These are phyloP conservation scores for Phytophthora vignae DNA, from an alignment of 352 stramenopile species.

Conservation along the genomic window DNA sequence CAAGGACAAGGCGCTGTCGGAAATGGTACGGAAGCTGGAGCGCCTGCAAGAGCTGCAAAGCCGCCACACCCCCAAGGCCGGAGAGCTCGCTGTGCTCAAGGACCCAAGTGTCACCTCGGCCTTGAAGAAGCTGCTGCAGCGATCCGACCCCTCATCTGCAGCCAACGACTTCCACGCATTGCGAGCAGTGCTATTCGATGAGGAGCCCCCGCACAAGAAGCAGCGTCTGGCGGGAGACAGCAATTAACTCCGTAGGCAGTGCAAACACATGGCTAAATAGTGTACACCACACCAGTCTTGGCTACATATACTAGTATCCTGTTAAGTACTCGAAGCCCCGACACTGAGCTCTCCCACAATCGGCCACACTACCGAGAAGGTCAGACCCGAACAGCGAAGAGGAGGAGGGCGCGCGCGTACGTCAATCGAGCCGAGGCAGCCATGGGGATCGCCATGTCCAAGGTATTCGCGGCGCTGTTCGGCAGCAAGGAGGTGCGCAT, in stretches of 20 bases:
- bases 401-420: neutral
- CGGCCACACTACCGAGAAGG: slow-evolving; percentile 14
- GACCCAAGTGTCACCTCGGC: slow-evolving; percentile 49
- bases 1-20: slow-evolving; percentile 50
- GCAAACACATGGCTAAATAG: slow-evolving; percentile 7
- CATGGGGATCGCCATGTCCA: slow-evolving; percentile 99
- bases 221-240: slow-evolving; percentile 44
- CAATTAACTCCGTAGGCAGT: slow-evolving; percentile 15
- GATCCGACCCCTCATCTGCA: slow-evolving; percentile 11
- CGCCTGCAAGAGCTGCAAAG: slow-evolving; percentile 55
- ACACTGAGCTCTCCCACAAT: slow-evolving; percentile 30
- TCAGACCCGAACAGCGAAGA: slow-evolving; percentile 15
- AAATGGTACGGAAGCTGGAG: slow-evolving; percentile 73
- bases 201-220: slow-evolving; percentile 70
- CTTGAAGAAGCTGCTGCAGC: slow-evolving; percentile 52
- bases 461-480: slow-evolving; percentile 98
- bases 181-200: slow-evolving; percentile 29
- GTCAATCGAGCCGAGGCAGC: slow-evolving; percentile 4
- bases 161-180: slow-evolving; percentile 39
- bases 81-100: slow-evolving; percentile 47
- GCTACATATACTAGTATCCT: too few species aligned
- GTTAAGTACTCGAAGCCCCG: neutral
- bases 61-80: slow-evolving; percentile 15
- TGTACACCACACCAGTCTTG: too few species aligned
- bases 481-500: slow-evolving; percentile 99